Evolutionary conservation across 805 yeast species (phyloP).

Genomic region (Cyberlindnera saturnus): DNA sequence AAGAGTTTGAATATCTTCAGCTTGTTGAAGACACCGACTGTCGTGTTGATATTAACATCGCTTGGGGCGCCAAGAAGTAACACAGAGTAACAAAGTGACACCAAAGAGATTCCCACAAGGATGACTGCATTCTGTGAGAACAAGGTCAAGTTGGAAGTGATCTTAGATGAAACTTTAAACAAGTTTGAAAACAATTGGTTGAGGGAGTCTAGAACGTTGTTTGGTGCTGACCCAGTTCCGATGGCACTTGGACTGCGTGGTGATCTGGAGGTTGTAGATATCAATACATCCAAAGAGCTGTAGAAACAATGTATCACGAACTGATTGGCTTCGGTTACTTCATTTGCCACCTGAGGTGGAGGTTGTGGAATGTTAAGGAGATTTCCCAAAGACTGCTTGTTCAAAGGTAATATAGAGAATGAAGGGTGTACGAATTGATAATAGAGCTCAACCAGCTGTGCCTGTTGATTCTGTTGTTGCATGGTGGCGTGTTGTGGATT

Average conservation of each 20-base stretch:
- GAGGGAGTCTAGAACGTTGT: constrained; percentile 9
- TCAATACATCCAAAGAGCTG: constrained; percentile 15
- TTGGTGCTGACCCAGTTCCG: not conserved
- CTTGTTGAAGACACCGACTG: constrained; percentile 53
- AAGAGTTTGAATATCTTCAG: constrained; percentile 40
- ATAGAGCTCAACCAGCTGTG: constrained; percentile 36
- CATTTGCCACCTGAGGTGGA: constrained; percentile 12
- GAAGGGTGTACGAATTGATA: constrained; percentile 40
- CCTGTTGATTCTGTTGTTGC: constrained; percentile 5
- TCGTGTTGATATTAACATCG: constrained; percentile 42
- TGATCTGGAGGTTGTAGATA: constrained; percentile 10
- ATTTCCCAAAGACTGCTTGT: constrained; percentile 18
- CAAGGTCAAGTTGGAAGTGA: constrained; percentile 8
- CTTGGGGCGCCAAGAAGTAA: constrained; percentile 55
- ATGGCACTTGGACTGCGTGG: not conserved
- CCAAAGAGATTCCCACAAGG: constrained; percentile 24
- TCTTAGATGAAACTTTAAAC: constrained; percentile 12
- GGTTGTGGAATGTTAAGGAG: constrained; percentile 12
- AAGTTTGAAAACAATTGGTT: constrained; percentile 9
- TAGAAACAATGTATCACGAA: constrained; percentile 15
- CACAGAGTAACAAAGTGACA: constrained; percentile 48
- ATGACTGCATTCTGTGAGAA: constrained; percentile 11
- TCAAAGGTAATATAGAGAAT: constrained; percentile 33
- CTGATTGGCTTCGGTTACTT: constrained; percentile 14
- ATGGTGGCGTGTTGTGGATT: not conserved